Evolutionary conservation across 1,284 basidiomycete genomes (phyloP).

Genomic region (Tilletia caries): DNA sequence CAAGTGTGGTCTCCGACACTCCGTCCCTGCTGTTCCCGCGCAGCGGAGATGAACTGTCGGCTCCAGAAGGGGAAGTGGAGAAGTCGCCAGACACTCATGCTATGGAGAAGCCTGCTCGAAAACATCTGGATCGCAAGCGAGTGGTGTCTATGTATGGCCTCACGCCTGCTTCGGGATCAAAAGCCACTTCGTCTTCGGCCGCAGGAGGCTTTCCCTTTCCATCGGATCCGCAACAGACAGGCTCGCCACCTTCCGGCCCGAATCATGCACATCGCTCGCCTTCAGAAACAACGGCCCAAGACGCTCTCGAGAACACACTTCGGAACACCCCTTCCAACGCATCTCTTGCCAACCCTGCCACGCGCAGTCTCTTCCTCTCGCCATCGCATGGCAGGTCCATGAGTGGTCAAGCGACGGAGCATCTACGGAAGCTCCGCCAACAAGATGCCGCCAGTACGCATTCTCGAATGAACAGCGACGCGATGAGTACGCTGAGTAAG

Average conservation of each 20-base stretch:
- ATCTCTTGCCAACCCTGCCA: not conserved
- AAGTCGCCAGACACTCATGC: not conserved
- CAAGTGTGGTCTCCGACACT: conserved; percentile 27
- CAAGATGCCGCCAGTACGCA: not conserved
- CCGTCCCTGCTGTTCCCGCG: conserved; percentile 25
- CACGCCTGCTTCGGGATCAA: not conserved
- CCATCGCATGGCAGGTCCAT: not conserved
- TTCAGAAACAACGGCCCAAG: not conserved
- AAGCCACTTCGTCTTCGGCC: not conserved
- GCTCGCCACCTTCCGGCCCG: not conserved
- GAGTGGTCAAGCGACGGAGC: not conserved
- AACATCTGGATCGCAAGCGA: not conserved
- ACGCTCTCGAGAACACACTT: not conserved
- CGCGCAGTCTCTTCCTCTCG: not conserved
- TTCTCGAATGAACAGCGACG: not conserved
- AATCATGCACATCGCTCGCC: not conserved
- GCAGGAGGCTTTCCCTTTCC: not conserved
- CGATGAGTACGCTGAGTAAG: conserved; percentile 1
- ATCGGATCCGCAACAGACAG: not conserved
- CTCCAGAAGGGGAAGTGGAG: no score
- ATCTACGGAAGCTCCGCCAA: not conserved
- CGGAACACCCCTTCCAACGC: not conserved
- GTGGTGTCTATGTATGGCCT: not conserved
- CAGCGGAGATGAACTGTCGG: not conserved
- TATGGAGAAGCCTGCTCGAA: not conserved